Evolutionary conservation across 2,329 filamentous ascomycete species (phyloP).

Genomic region (Paecilomyces niveus): DNA sequence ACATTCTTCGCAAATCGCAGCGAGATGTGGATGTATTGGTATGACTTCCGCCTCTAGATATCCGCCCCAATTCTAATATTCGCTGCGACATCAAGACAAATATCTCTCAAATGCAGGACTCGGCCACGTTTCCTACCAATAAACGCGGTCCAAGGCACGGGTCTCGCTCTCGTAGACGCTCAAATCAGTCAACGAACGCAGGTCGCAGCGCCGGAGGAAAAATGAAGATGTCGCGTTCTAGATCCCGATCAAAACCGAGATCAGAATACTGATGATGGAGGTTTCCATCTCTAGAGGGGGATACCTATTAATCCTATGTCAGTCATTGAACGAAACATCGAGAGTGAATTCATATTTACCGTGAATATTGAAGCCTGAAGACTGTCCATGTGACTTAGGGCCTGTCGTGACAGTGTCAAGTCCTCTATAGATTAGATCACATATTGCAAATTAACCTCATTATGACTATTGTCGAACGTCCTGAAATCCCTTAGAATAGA

Average conservation of each 20-base stretch:
- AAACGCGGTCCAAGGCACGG: not conserved
- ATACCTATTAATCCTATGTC: not conserved
- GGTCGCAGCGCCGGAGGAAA: not conserved
- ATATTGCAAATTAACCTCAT: too few relatives aligned
- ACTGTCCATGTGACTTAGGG: not conserved
- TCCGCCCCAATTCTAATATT: not conserved
- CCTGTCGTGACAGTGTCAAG: too few relatives aligned
- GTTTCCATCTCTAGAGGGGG: not conserved
- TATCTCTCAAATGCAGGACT: not conserved
- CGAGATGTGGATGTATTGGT: not conserved
- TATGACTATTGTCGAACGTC: too few relatives aligned
- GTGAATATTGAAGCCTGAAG: not conserved
- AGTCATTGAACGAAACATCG: not conserved
- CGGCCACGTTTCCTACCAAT: not conserved
- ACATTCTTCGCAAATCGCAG: not conserved
- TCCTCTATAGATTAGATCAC: too few relatives aligned
- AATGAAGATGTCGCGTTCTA: not conserved
- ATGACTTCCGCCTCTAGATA: not conserved
- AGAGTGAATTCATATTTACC: not conserved
- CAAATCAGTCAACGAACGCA: not conserved
- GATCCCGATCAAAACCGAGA: not conserved
- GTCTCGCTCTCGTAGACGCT: not conserved
- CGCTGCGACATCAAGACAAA: not conserved
- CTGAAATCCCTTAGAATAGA: too few relatives aligned
- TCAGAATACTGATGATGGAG: not conserved